Evolutionary conservation across 208 protist species (phyloP).

Genomic region (Zelonia costaricensis): DNA sequence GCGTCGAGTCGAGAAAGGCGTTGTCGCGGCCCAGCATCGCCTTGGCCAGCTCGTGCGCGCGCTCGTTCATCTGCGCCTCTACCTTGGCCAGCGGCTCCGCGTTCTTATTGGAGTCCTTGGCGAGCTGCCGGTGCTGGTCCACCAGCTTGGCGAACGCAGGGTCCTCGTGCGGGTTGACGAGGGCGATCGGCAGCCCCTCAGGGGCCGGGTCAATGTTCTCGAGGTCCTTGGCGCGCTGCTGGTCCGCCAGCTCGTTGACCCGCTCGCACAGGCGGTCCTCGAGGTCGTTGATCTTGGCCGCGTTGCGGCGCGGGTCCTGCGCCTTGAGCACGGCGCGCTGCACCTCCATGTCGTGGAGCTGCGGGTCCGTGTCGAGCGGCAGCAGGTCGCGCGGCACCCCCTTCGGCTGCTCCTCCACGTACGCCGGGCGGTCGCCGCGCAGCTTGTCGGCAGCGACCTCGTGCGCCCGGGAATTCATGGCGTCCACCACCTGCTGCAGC

Average conservation of each 20-base stretch:
- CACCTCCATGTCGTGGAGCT: constrained; percentile 64
- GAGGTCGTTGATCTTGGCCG: constrained; percentile 61
- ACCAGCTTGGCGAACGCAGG: constrained; percentile 56
- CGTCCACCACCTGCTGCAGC: constrained; percentile 39
- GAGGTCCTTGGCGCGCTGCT: constrained; percentile 60
- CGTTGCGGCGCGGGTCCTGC: constrained; percentile 64
- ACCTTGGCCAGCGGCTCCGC: constrained; percentile 34
- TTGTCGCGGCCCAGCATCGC: constrained; percentile 51
- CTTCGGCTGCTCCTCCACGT: constrained; percentile 49
- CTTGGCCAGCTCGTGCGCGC: constrained; percentile 59
- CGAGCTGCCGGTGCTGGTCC: constrained; percentile 48
- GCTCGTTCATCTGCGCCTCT: constrained; percentile 70
- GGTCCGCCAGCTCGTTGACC: constrained; percentile 59
- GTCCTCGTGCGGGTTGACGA: constrained; percentile 63
- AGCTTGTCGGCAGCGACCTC: constrained; percentile 61
- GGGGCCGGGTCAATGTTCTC: constrained; percentile 54
- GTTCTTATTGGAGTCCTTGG: constrained; percentile 46
- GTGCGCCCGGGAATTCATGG: constrained; percentile 68
- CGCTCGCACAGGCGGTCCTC: constrained; percentile 66
- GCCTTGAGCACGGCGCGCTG: constrained; percentile 60
- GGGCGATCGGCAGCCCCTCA: constrained; percentile 55
- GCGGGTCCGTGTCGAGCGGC: constrained; percentile 60
- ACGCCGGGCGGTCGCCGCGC: constrained; percentile 53
- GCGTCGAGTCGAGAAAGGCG: constrained; percentile 52
- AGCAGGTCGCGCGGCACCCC: constrained; percentile 69